A percentile compares a stretch with the other conserved stretches of the same genome.
Evolutionary conservation across 179 eudicot genomes (phyloP).

Genomic region (Corrigiola litoralis): DNA sequence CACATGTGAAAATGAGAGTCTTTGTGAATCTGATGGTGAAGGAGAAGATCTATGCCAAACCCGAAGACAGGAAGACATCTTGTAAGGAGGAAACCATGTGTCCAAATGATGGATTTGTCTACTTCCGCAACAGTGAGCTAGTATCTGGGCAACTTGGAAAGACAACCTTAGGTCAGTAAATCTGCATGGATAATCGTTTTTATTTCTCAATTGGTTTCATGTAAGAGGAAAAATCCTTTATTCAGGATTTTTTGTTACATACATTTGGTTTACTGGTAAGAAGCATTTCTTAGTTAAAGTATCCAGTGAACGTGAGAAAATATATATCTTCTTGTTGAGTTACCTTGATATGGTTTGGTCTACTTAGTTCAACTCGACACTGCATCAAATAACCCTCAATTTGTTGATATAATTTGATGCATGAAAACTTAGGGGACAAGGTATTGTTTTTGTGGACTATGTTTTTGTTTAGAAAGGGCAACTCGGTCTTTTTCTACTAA

Average conservation of each 20-base stretch:
- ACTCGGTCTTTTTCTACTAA: too few relatives aligned
- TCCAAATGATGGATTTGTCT: slow-evolving; percentile 84
- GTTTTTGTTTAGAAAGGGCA: too few relatives aligned
- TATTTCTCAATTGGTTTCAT: neutral
- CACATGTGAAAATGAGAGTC: slow-evolving; percentile 71
- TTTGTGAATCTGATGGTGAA: slow-evolving; percentile 80
- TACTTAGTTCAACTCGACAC: neutral
- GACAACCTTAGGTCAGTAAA: slow-evolving; percentile 78
- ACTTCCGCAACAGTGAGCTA: slow-evolving; percentile 89
- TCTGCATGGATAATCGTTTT: neutral
- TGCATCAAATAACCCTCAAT: too few relatives aligned
- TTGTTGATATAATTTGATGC: too few relatives aligned
- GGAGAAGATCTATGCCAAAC: slow-evolving; percentile 58
- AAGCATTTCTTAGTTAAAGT: neutral
- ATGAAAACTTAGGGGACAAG: too few relatives aligned
- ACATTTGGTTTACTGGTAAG: neutral
- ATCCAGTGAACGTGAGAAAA: neutral
- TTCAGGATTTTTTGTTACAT: neutral
- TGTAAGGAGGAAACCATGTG: slow-evolving; percentile 64
- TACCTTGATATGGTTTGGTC: neutral
- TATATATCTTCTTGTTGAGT: neutral
- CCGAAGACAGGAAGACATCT: slow-evolving; percentile 26
- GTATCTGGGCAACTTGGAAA: slow-evolving; percentile 94
- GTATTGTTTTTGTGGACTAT: too few relatives aligned
- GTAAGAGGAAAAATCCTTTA: neutral